Evolutionary conservation across 164 flowering plant genomes (phyloP), one percentile per base, ranked within the genome.

Genomic region (Stephania cephalantha): DNA sequence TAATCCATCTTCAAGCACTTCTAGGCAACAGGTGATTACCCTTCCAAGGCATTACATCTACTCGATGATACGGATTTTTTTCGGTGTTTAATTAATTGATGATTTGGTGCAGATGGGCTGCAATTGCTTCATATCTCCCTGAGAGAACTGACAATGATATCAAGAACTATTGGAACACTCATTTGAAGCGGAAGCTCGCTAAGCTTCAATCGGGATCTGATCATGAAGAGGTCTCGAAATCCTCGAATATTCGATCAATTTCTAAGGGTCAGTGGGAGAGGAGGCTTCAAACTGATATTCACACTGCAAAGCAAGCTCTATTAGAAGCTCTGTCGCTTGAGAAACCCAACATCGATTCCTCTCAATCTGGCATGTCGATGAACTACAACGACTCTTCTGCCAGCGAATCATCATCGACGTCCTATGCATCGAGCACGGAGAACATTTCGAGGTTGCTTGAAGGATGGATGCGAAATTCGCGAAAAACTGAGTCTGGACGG

Each of bases 181-280:
- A 87, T 76, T 74, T 87, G 78, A 87, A 84, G 78, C 85, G 84
- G 81, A 85, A 84, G 81, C 85, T 87, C 15, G 81, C 61, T 44
- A 87, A 83, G 78, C 73, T 81, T 25, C 82, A 87, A 79, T 63
- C 75, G 45, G 76, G 77, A 2, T 1, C 35, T 68, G 79, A 46
- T 9, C 77, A 71, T 2, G 45, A 50, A 48, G 42, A 61, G 63
- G 12, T 15, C 22, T 46, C 71, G 20, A 74, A 78, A 45, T 73
- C 75, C 4, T 71, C 81, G 5, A 11, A 77, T 44, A 80, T 83
- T 46, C 79, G 81, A 13, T 52, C 83, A 45, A 83, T 80, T 11
- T 66, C 92, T 1, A 84, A 88, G 73, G 93, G 93, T 20, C 96
- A 88, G 52, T 91, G 96, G 96, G 96, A 91, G 70, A 91, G 82